Evolutionary conservation across 495 filamentous ascomycete genomes (phyloP).

Genomic region (Xylaria bambusicola): DNA sequence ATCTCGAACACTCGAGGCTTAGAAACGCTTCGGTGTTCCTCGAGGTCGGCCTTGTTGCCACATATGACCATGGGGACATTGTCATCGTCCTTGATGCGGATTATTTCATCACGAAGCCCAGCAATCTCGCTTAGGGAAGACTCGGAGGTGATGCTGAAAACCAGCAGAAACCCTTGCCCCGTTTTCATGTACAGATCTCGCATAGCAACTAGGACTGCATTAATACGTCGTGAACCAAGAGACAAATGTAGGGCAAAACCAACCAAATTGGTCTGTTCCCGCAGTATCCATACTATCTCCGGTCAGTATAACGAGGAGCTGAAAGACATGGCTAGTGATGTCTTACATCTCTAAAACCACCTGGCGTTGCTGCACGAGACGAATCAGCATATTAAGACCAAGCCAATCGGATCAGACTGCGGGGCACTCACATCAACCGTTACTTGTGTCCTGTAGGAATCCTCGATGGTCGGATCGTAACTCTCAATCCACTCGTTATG

Average conservation of each 20-base stretch:
- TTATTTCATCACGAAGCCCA: slow-evolving; percentile 91
- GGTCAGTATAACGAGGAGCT: slow-evolving; percentile 24
- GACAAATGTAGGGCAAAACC: slow-evolving; percentile 38
- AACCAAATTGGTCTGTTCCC: slow-evolving; percentile 98
- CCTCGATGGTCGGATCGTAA: slow-evolving; percentile 97
- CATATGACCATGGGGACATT: slow-evolving; percentile 93
- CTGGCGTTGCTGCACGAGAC: slow-evolving; percentile 74
- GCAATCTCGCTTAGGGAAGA: slow-evolving; percentile 83
- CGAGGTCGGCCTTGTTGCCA: slow-evolving; percentile 95
- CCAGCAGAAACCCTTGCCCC: slow-evolving; percentile 94
- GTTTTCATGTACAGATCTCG: slow-evolving; percentile 97
- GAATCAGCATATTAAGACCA: slow-evolving; percentile 28
- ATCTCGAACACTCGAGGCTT: slow-evolving; percentile 82
- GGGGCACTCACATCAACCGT: slow-evolving; percentile 79
- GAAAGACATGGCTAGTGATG: slow-evolving; percentile 17
- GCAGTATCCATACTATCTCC: slow-evolving; percentile 82
- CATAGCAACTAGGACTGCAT: slow-evolving; percentile 47
- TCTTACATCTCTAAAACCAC: slow-evolving; percentile 94
- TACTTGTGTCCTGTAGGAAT: slow-evolving; percentile 93
- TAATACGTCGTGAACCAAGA: slow-evolving; percentile 21
- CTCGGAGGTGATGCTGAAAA: slow-evolving; percentile 93
- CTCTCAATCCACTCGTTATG: slow-evolving; percentile 99
- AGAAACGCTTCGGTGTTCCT: slow-evolving; percentile 85
- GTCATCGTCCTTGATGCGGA: slow-evolving; percentile 94
- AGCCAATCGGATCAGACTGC: slow-evolving; percentile 18